phyloP scores from a whole-genome alignment of 352 stramenopile genomes.

The Phytophthora megakarya region DNA sequence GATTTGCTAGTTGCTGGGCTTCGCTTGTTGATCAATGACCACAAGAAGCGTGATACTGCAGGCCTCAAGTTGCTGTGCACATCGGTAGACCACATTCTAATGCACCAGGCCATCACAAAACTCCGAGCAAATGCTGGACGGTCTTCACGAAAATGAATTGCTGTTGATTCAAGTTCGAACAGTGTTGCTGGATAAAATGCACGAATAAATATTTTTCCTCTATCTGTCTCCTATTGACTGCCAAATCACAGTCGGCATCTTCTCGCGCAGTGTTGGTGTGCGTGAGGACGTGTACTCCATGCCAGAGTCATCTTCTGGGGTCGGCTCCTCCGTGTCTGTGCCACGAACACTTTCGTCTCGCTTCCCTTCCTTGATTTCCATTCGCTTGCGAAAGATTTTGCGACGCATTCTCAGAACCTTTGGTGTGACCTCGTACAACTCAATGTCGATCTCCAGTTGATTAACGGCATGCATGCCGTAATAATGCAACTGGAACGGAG shows the following conservation, averaged over 20 bases:
- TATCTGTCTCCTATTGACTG: conserved; percentile 38
- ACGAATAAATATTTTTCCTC: conserved; percentile 43
- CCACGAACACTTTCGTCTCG: conserved; percentile 31
- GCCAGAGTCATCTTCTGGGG: conserved; percentile 38
- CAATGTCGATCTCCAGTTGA: conserved; percentile 58
- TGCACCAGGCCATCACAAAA: conserved; percentile 19
- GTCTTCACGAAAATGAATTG: conserved; percentile 25
- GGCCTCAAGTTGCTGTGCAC: conserved; percentile 43
- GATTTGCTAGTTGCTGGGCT: conserved; percentile 72
- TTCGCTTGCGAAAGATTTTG: conserved; percentile 59
- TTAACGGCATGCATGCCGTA: conserved; percentile 50
- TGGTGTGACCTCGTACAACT: conserved; percentile 65
- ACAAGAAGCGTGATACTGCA: conserved; percentile 52
- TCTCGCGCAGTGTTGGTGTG: conserved; percentile 50
- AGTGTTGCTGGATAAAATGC: conserved; percentile 19
- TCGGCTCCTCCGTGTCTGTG: conserved; percentile 41
- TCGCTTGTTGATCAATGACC: conserved; percentile 62
- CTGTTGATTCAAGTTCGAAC: conserved; percentile 9
- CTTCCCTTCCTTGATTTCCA: conserved; percentile 35
- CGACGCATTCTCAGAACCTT: conserved; percentile 58
- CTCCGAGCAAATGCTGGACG: conserved; percentile 17
- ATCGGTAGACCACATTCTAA: conserved; percentile 16
- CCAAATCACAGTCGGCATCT: conserved; percentile 44
- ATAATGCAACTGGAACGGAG: conserved; percentile 57
- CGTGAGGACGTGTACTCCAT: conserved; percentile 47